Conservation (phyloP, 805 yeast species). For the Deakozyma indianensis region DNA sequence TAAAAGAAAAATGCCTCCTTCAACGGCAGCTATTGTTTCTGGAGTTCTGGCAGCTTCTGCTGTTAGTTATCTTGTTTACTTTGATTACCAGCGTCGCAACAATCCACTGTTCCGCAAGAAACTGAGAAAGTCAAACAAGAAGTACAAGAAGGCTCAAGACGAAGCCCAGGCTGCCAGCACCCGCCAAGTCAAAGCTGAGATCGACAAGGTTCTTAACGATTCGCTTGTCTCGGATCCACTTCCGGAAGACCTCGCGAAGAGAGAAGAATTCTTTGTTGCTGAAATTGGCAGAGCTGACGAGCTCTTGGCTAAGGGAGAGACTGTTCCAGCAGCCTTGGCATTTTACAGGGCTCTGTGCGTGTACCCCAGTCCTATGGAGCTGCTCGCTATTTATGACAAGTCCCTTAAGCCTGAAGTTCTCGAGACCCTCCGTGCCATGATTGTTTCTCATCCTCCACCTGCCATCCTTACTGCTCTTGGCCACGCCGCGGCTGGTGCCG, state of each 20-base stretch:
- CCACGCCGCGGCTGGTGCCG: slow-evolving; percentile 22
- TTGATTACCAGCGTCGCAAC: slow-evolving; percentile 84
- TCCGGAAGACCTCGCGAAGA: slow-evolving; percentile 52
- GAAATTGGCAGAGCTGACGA: slow-evolving; percentile 82
- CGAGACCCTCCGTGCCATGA: slow-evolving; percentile 75
- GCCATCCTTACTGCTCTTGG: slow-evolving; percentile 57
- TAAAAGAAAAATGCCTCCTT: slow-evolving; percentile 19
- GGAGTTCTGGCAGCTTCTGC: slow-evolving; percentile 18
- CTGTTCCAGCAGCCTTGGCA: slow-evolving; percentile 66
- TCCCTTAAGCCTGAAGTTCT: slow-evolving; percentile 64
- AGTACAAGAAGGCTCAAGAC: slow-evolving; percentile 44
- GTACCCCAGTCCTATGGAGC: slow-evolving; percentile 89
- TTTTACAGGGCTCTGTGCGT: slow-evolving; percentile 89
- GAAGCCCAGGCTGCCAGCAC: slow-evolving; percentile 45
- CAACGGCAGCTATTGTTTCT: slow-evolving; percentile 18
- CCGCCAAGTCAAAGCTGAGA: slow-evolving; percentile 37
- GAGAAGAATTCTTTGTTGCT: slow-evolving; percentile 66
- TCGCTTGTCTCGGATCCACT: slow-evolving; percentile 62
- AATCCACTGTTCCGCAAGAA: slow-evolving; percentile 68
- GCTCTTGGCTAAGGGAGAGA: slow-evolving; percentile 44
- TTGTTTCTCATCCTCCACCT: slow-evolving; percentile 76
- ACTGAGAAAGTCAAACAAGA: slow-evolving; percentile 47
- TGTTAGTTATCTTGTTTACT: slow-evolving; percentile 59
- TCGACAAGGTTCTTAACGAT: slow-evolving; percentile 45
- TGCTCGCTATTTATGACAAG: slow-evolving; percentile 80